Base-by-base conservation (phyloP, 2,329 filamentous ascomycete genomes). In the Sporothrix dimorphospora region DNA sequence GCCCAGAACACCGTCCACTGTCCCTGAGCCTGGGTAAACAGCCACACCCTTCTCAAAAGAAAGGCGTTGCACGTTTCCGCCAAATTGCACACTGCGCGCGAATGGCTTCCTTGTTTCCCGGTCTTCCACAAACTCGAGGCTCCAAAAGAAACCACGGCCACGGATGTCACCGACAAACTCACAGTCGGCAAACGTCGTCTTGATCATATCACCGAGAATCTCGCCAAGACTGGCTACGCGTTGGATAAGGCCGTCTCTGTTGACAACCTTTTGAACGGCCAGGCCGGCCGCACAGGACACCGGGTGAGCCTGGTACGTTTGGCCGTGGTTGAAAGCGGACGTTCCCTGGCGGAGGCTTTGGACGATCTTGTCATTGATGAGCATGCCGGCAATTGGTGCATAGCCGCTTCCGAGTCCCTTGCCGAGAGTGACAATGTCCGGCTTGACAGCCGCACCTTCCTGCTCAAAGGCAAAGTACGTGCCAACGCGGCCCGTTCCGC, bases 341-440 rank as follows among this genome's bases (percentile, higher is more conserved):
- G 72, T 68, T 14, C 78, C 82, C 80, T 2, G 55, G 76, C 72
- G 81, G 80, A 79, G 80, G 51, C 73, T 82, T 55, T 87, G 79
- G 21, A 87, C 81, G 3, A 92, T 82, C n/a, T 80, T 82, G 1
- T 81, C 77, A 24, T 84, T 84, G 1, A 89, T 82, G 1, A 93
- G 81, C 27, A 92, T 81, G 0, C 84, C 90, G 0, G 90, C 88
- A 9, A 92, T 83, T 0, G 89, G 85, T 53, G 84, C 83, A 73
- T 89, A 91, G 0, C 91, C 91, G 21, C 86, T 90, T 0, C 87
- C 89, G 0, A 93, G 82, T 0, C 88, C 89, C 78, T 93, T 93
- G 0, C 89, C 91, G 11, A 92, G 81, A 0, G 89, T 88, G 78
- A 91, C 86, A 4, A 93, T 84, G 76, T 93, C 91, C 0, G 87